A percentile compares a stretch with the other conserved stretches of the same genome.
These are phyloP conservation scores for Penicillium maclennaniae DNA, from an alignment of 495 filamentous ascomycete genomes.

Conservation along the genomic window DNA sequence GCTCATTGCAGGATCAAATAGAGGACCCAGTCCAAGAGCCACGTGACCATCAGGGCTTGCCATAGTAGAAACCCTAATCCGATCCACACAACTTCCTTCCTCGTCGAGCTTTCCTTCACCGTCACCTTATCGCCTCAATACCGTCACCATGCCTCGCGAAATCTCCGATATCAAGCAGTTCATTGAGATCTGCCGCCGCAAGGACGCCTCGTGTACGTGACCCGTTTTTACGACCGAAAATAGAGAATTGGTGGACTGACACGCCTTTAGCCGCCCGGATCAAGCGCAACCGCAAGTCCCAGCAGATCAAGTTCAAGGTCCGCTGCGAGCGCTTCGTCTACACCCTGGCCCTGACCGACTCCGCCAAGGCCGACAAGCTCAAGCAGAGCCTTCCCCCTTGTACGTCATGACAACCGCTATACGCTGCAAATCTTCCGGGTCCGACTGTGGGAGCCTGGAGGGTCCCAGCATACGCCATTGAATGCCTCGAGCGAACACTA, in stretches of 20 bases:
- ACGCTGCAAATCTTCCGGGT: background rate
- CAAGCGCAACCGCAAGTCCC: conserved; percentile 85
- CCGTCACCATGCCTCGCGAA: conserved; percentile 86
- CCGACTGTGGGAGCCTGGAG: background rate
- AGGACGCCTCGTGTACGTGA: conserved; percentile 91
- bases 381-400: conserved; percentile 97
- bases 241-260: conserved; percentile 14
- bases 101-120: conserved; percentile 15
- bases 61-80: conserved; percentile 28
- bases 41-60: conserved; percentile 24
- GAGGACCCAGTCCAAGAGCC: background rate
- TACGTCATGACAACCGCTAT: conserved; percentile 47
- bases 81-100: conserved; percentile 28
- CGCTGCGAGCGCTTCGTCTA: conserved; percentile 92
- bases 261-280: conserved; percentile 75
- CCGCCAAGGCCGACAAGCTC: conserved; percentile 99
- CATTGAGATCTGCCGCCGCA: conserved; percentile 99
- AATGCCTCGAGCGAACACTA: background rate
- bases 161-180: conserved; percentile 99
- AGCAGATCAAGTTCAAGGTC: conserved; percentile 99
- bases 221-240: background rate
- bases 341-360: conserved; percentile 95
- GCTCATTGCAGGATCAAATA: background rate
- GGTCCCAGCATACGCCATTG: background rate
- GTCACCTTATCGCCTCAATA: conserved; percentile 24